These are phyloP conservation scores for Taphrina communis DNA, from an alignment of 1,139 yeast genomes.

Conservation along the genomic window DNA sequence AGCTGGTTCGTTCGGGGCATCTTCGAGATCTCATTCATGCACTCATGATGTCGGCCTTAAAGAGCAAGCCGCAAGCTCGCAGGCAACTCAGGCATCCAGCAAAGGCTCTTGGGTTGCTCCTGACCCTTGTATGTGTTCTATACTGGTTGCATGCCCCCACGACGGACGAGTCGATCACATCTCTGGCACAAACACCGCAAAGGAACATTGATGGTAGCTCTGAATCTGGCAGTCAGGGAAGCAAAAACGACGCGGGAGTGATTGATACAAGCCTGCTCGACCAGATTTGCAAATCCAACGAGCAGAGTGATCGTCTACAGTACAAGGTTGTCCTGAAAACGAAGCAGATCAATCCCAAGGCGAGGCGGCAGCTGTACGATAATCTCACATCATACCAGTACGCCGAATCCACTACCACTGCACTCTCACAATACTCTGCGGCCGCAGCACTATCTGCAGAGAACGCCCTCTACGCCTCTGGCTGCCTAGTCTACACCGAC, in stretches of 20 bases:
- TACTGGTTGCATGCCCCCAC: background rate
- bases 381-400: background rate
- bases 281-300: background rate
- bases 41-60: background rate
- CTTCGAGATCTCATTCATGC: background rate
- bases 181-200: too few species aligned
- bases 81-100: background rate
- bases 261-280: background rate
- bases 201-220: too few species aligned
- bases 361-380: constrained; percentile 1
- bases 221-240: too few species aligned
- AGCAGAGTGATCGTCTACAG: too few species aligned
- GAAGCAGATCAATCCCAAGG: background rate
- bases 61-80: background rate
- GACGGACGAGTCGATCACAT: background rate
- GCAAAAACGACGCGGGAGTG: too few species aligned
- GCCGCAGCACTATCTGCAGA: background rate
- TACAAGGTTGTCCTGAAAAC: constrained; percentile 6
- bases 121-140: background rate
- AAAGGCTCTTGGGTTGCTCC: background rate
- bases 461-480: background rate
- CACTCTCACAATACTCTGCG: background rate
- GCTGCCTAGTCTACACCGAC: background rate
- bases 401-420: background rate
- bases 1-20: too few species aligned